These are phyloP conservation scores for Oehlia diaphana DNA, from an alignment of 192 early-diverging fungal species.

Conservation along the genomic window DNA sequence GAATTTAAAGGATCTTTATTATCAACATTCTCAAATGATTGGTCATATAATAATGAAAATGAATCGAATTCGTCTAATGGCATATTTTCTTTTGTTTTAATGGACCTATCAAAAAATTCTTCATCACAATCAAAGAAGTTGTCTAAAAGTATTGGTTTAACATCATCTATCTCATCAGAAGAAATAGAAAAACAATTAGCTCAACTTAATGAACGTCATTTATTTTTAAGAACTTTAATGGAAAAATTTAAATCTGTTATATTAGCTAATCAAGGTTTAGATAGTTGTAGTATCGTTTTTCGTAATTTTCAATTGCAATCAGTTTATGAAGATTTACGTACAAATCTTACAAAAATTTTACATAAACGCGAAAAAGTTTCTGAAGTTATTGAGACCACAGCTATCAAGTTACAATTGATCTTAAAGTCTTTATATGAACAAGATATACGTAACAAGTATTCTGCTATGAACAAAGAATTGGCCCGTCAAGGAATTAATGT, in stretches of 20 bases:
- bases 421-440: neutral
- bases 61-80: neutral
- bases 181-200: neutral
- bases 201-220: slow-evolving; percentile 2
- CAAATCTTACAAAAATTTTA: neutral
- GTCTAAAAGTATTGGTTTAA: neutral
- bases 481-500: neutral
- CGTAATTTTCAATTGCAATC: neutral
- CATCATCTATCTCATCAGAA: neutral
- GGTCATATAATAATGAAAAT: neutral
- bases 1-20: neutral
- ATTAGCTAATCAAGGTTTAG: neutral
- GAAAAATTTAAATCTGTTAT: slow-evolving; percentile 8
- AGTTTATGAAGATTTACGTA: slow-evolving; percentile 2
- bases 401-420: neutral
- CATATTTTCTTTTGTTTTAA: neutral
- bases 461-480: slow-evolving; percentile 1
- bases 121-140: neutral
- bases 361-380: neutral
- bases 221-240: neutral
- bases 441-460: slow-evolving; percentile 8
- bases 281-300: neutral
- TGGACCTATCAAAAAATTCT: neutral
- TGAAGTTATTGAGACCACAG: neutral
- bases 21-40: neutral